Base-by-base conservation (phyloP, 805 yeast genomes). In the Alloascoidea hylecoeti region DNA sequence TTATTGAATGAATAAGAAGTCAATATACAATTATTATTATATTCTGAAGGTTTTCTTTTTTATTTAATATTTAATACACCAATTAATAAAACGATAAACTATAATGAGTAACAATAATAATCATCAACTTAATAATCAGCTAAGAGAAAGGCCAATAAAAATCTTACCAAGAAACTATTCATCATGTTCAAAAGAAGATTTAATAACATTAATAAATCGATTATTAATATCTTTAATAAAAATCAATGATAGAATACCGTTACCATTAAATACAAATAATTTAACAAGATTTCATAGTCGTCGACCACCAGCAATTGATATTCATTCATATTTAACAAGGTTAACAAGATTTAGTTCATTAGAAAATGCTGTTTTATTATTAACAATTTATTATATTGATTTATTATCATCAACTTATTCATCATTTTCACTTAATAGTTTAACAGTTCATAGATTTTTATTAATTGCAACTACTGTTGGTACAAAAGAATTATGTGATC, bases 241-340 rank as follows among this genome's bases (percentile, higher is more conserved):
- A 16, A 66, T 83, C 23, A 89, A 89, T 53, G 97, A 89, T 57
- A 60, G 49, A 18, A 48, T 49, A 16, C 62, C 66, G 33, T 58
- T 53, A 41, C 50, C 54, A 18, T 19, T 65, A 3, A 52, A 56
- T 14, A 54, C 63, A 9, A 49, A 56, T 14, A 57, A 62, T 34
- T 65, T 92, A 38, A 89, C 98, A 1, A 63, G 97, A 45, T 89
- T 89, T 55, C 98, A 89, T 55, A 86, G 96, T 3, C 68, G 96
- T 44, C 77, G 89, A 0, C 95, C 96, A 3, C 97, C 98, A 0
- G 71, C 70, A 14, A 89, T 89, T 34, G 78, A 95, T 4, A 73
- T 86, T 13, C 71, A 70, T 45, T 82, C 81, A 39, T 89, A 89
- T 49, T 57, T 88, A 34, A 58, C 76, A 35, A 68, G 97, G 47